Percentiles rank a stretch among this genome's conserved stretches.
Evolutionary conservation across 345 rosid genomes (phyloP).

Genomic region (Corymbia maculata): DNA sequence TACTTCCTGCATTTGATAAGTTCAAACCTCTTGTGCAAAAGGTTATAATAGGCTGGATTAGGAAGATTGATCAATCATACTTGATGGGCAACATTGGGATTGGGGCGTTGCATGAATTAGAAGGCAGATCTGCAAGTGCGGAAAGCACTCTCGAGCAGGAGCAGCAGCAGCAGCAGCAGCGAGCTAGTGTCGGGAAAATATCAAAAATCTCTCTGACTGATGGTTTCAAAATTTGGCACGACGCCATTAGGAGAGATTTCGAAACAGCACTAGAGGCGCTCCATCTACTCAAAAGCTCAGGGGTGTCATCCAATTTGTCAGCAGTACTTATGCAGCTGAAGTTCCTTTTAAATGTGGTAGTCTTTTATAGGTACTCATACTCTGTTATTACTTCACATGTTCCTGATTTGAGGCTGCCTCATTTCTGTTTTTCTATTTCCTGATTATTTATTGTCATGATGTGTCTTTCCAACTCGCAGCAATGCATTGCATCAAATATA

Average conservation of each 20-base stretch:
- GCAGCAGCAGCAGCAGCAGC: not conserved
- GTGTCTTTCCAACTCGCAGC: constrained; percentile 21
- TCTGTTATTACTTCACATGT: not conserved
- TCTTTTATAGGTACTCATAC: constrained; percentile 52
- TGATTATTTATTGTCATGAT: not conserved
- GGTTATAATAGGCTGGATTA: constrained; percentile 54
- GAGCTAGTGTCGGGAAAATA: not conserved
- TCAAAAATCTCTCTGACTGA: not conserved
- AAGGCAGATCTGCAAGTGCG: not conserved
- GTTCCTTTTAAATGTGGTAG: constrained; percentile 55
- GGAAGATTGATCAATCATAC: constrained; percentile 9
- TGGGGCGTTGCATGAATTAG: not conserved
- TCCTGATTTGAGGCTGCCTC: not conserved
- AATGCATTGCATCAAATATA: constrained; percentile 47
- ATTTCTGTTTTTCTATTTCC: not conserved
- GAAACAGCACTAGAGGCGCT: constrained; percentile 37
- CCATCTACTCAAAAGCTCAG: constrained; percentile 22
- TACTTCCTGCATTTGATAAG: not conserved
- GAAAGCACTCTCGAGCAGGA: constrained; percentile 1
- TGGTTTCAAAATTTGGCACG: constrained; percentile 46
- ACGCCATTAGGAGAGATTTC: constrained; percentile 44
- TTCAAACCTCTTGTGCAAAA: constrained; percentile 10
- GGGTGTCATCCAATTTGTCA: constrained; percentile 19
- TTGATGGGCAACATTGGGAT: not conserved
- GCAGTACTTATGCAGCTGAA: constrained; percentile 35